Evolutionary conservation across 108 stramenopile genomes (phyloP), one percentile per base, ranked within the genome.

Genomic region (Cyclostephanos invisitatus): DNA sequence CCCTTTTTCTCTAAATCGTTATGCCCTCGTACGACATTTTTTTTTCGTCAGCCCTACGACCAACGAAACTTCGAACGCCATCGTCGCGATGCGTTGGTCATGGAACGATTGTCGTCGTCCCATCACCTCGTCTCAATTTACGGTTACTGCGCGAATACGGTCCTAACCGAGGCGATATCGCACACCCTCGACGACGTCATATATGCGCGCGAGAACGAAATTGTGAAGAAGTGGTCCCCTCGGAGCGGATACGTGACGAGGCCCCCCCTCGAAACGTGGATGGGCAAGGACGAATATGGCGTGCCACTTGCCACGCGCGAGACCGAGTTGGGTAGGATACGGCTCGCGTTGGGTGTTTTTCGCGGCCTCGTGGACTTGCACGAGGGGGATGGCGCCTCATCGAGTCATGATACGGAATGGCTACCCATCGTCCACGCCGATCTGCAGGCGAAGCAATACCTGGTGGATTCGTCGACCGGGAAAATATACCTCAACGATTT

Each of bases 31-130:
- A 8, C 40, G 10, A 40, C 9, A 11, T 1, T 40, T 40, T 40
- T 40, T 7, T 40, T 18, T 53, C 20, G 7, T 18, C 12, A 78
- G 44, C 44, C 70, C 6, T 75, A 88, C 17, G 83, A 85, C 65
- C 60, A 71, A 27, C 85, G 93, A 1, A 95, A 95, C 78, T 74
- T 88, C 51, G 88, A 95, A 62, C 88, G 93, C 12, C 93, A 95
- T 78, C 86, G 91, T 17, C 66, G 93, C 35, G 93, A 95, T 72
- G 91, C 93, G 3, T 48, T 91, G 40, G 82, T 83, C 8, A 92
- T 95, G 91, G 91, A 91, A 55, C 71, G 76, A 22, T 68, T 92
- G 44, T 80, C 88, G 5, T 68, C 66, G 2, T 78, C 82, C 49
- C 85, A 84, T 24, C 62, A 91, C 64, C 54, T 95, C 48, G 87